Evolutionary conservation across 2,329 filamentous ascomycete genomes (phyloP).

Genomic region (Phoma sp.): DNA sequence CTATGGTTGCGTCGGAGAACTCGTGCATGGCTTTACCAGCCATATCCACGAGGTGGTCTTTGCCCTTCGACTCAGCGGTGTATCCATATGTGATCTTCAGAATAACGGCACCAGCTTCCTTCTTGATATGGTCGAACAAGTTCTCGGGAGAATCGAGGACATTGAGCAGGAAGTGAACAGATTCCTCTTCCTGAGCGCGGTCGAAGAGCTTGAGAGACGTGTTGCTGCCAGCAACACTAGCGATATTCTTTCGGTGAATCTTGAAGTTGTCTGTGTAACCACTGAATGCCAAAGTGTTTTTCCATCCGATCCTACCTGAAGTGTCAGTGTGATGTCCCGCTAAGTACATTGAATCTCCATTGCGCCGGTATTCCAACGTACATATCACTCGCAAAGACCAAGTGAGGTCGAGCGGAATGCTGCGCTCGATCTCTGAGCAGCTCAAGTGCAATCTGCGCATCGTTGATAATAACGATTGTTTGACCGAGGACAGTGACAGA

Average conservation of each 20-base stretch:
- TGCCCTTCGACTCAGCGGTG: constrained; percentile 49
- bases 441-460: constrained; percentile 36
- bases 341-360: not conserved
- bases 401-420: constrained; percentile 31
- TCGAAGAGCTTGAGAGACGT: constrained; percentile 33
- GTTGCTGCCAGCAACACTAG: constrained; percentile 34
- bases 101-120: constrained; percentile 38
- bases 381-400: constrained; percentile 38
- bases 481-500: constrained; percentile 40
- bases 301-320: constrained; percentile 34
- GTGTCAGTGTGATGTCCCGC: not conserved
- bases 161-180: constrained; percentile 38
- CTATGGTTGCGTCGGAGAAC: constrained; percentile 51
- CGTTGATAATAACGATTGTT: constrained; percentile 41
- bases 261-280: constrained; percentile 33
- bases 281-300: constrained; percentile 29
- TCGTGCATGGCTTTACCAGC: constrained; percentile 51
- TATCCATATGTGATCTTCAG: constrained; percentile 52
- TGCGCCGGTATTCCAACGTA: too few relatives aligned
- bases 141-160: constrained; percentile 29
- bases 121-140: constrained; percentile 39
- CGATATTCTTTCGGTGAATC: constrained; percentile 35
- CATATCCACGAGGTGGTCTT: constrained; percentile 56
- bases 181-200: constrained; percentile 38
- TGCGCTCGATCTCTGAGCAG: constrained; percentile 30